Percentiles rank a stretch among this genome's conserved stretches.
phyloP scores from a whole-genome alignment of 441 rosid genomes.

The Gossypium davidsonii region DNA sequence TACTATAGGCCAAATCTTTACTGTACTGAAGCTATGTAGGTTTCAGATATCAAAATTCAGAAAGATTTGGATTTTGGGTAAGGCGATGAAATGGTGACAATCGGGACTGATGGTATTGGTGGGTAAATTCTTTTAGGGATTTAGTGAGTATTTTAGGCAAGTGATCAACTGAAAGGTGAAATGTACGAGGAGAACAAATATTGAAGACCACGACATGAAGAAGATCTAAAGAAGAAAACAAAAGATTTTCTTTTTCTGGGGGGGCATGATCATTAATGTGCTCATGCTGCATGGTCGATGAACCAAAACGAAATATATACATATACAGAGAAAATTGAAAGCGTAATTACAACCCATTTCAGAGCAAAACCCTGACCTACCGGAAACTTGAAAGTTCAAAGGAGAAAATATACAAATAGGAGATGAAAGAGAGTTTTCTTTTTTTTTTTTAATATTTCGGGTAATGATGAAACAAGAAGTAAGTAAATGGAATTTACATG shows the following conservation, averaged over 20 bases:
- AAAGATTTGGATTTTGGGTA: neutral
- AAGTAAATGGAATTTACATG: neutral
- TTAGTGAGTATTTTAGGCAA: neutral
- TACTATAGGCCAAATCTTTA: conserved; percentile 12
- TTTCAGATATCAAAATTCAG: conserved; percentile 6
- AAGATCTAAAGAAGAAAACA: neutral
- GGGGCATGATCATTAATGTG: conserved; percentile 2
- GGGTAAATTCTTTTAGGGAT: neutral
- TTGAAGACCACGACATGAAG: neutral
- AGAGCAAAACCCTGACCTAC: neutral
- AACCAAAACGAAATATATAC: neutral
- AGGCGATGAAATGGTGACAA: neutral
- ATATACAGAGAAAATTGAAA: neutral
- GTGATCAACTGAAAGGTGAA: neutral
- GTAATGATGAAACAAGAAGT: neutral
- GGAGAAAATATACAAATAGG: neutral
- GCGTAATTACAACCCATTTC: neutral
- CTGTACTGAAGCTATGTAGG: conserved; percentile 9
- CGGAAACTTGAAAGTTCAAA: neutral
- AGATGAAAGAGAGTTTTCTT: neutral
- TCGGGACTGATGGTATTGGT: neutral
- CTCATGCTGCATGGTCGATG: neutral
- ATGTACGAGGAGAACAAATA: conserved; percentile 10
- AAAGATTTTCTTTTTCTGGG: neutral
- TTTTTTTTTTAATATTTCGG: neutral